Base-by-base conservation (phyloP, 345 rosid species). In the Rhodamnia argentea region DNA sequence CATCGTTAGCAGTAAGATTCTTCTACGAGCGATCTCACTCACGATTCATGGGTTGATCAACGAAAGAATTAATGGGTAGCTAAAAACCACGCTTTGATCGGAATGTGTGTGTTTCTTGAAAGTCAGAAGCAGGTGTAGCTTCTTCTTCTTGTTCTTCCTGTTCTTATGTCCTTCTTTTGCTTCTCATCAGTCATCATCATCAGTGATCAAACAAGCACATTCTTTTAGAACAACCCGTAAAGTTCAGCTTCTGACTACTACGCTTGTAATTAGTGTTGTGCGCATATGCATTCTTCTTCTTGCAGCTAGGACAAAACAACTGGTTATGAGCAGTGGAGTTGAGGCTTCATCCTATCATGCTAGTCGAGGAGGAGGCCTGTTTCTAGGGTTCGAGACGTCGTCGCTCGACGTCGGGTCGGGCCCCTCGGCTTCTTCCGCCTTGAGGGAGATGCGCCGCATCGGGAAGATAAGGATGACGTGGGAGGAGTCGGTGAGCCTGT, bases 401-500 rank as follows among this genome's bases (percentile, higher is more conserved):
- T n/a, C 86, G 57, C 95, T 91, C 26, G 74, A 59, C 53, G 85
- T 82, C 29, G 89, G 88, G 87, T 86, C 57, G 89, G 88, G 37
- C 86, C 86, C 86, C 56, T 84, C 90, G 58, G 88, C 93, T 26
- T 83, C 92, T 16, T 88, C 94, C 13, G 60, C 90, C 55, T 62
- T 89, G 8, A 96, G 93, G 89, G 97, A 96, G 84, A 92, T 96
- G 26, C 91, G 96, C n/a, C 94, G 99, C 82, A 93, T 97, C 47
- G 99, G 99, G 82, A 97, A 94, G 92, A 88, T 97, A 84, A 93
- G 97, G 87, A 93, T 97, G 95, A 93, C 92, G 32, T 97, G 99
- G 99, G 99, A 97, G 87, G 99, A 97, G 86, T 96, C 99, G 3
- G 97, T 96, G 57, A 96, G 92, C 87, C 92, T 97, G 90, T 97